Percentiles rank a stretch among this genome's conserved stretches.
Evolutionary conservation across 768 basidiomycete genomes (phyloP).

Genomic region (Tricholomella constricta): DNA sequence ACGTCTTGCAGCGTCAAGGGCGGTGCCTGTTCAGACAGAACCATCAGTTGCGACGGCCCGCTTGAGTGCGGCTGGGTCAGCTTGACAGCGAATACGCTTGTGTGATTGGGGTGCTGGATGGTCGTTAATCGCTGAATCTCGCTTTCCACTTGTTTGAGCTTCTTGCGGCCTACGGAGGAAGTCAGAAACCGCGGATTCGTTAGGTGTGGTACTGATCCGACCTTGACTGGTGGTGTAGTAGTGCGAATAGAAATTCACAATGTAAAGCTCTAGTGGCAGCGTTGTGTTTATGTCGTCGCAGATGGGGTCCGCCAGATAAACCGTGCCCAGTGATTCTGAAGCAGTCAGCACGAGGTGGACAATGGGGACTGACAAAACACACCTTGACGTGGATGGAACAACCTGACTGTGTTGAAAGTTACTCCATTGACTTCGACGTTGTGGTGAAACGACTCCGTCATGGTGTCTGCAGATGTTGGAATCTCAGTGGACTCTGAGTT

Average conservation of each 20-base stretch:
- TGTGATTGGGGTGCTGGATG: conserved; percentile 67
- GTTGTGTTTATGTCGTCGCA: conserved; percentile 60
- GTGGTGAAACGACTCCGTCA: conserved; percentile 60
- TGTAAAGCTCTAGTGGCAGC: conserved; percentile 66
- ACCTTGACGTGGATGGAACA: conserved; percentile 77
- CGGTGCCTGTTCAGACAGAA: conserved; percentile 75
- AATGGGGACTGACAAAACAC: conserved; percentile 16
- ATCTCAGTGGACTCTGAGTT: conserved; percentile 73
- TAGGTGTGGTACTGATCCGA: conserved; percentile 10
- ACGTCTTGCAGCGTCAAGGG: conserved; percentile 69
- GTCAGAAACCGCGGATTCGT: background rate
- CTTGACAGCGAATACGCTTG: conserved; percentile 69
- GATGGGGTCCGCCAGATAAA: conserved; percentile 75
- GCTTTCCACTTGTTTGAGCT: conserved; percentile 63
- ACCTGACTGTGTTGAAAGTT: conserved; percentile 62
- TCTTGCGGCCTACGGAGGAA: conserved; percentile 54
- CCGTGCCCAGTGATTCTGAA: conserved; percentile 62
- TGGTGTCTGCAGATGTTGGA: conserved; percentile 48
- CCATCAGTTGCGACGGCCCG: conserved; percentile 53
- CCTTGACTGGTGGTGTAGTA: conserved; percentile 75
- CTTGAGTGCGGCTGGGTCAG: conserved; percentile 51
- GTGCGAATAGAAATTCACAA: conserved; percentile 63
- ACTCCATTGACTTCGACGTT: conserved; percentile 63
- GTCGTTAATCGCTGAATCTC: conserved; percentile 63
- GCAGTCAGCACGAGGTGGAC: background rate